phyloP scores from a whole-genome alignment of 306 rosid species.

The Geum urbanum region DNA sequence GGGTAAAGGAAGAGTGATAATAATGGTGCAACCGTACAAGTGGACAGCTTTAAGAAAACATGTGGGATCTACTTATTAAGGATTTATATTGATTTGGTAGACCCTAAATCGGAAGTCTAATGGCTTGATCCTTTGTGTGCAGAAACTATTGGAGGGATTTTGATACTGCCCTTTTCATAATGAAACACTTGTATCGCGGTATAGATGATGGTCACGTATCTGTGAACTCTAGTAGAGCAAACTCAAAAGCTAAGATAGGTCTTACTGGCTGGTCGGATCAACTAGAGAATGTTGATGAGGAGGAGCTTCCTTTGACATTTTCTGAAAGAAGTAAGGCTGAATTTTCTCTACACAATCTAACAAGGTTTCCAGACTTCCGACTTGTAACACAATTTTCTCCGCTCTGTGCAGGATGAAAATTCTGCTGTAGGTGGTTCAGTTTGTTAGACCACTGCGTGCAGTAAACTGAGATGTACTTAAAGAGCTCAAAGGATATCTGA shows the following conservation, averaged over 20 bases:
- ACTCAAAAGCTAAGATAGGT: constrained; percentile 30
- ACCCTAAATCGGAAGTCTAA: background rate
- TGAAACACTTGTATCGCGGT: constrained; percentile 68
- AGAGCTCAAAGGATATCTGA: background rate
- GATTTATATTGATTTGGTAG: background rate
- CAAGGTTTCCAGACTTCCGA: constrained; percentile 24
- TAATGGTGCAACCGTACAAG: background rate
- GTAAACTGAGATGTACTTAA: background rate
- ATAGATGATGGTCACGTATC: constrained; percentile 49
- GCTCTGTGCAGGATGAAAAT: constrained; percentile 8
- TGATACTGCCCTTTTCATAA: constrained; percentile 83
- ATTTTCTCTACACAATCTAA: constrained; percentile 57
- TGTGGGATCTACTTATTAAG: background rate
- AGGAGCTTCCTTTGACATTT: constrained; percentile 79
- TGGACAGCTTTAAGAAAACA: background rate
- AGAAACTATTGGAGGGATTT: constrained; percentile 96
- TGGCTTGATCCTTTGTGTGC: constrained; percentile 24
- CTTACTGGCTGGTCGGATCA: constrained; percentile 45
- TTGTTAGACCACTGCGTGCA: background rate
- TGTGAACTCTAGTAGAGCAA: constrained; percentile 22
- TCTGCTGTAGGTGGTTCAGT: background rate
- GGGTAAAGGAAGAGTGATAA: background rate
- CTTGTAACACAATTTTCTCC: background rate
- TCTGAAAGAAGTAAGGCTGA: constrained; percentile 44
- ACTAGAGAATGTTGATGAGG: constrained; percentile 58